Base-by-base conservation (phyloP, 2,329 filamentous ascomycete species). In the Coniochaeta sp. region DNA sequence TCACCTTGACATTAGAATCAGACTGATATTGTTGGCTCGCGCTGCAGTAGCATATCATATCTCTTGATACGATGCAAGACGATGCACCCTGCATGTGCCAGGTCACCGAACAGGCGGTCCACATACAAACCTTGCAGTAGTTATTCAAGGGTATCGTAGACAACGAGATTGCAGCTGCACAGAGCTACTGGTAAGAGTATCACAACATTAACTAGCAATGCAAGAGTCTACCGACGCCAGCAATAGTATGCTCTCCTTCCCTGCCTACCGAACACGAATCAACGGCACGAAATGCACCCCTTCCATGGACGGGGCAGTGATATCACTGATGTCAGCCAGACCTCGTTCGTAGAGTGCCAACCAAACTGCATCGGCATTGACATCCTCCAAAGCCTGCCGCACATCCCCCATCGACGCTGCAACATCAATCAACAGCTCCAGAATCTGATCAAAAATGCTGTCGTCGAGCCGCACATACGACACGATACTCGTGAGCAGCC, bases 311-410 rank as follows among this genome's bases (percentile, higher is more conserved):
- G 80, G 80, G 12, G 68, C 71, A 44, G 71, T 69, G 60, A 52
- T 7, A 36, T 16, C 54, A 38, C 70, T 65, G 63, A 66, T 67
- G 59, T 75, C 50, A 38, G 77, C 67, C 62, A 73, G 64, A 11
- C 81, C 79, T 59, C 72, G 71, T 66, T 81, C 74, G 60, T 82
- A 81, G 67, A 83, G 72, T 44, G 78, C 77, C 64, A 93, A 73
- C 91, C 91, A 96, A 4, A 95, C 87, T 1, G 89, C 88, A 76
- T 95, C 90, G 1, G 81, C 77, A 70, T 93, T 92, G 59, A 88
- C 75, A 3, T 70, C 73, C 64, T 89, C 85, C 54, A 95, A 72
- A 12, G 83, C 85, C 36, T 75, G 73, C 56, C 78, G 80, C 12
- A 88, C 80, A 56, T 82, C 76, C 1, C 67, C 59, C 31, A 79